A percentile compares a stretch with the other conserved stretches of the same genome.
These are phyloP conservation scores for Phytomonas sp. DNA, from an alignment of 208 protist genomes.

Conservation along the genomic window DNA sequence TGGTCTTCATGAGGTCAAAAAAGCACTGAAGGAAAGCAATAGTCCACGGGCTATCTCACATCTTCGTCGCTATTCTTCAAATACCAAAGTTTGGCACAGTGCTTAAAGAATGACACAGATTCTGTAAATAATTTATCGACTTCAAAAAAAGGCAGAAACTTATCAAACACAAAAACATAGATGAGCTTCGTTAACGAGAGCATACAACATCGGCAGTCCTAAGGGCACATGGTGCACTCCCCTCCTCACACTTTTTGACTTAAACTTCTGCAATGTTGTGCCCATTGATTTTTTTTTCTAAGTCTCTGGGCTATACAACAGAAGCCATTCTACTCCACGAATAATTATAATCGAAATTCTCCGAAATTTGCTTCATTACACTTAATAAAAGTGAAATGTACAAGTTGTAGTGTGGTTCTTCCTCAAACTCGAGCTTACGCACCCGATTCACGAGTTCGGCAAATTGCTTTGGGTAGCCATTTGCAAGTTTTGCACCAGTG, in stretches of 20 bases:
- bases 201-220: background rate
- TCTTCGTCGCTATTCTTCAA: background rate
- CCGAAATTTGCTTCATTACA: conserved; percentile 23
- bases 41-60: background rate
- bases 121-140: background rate
- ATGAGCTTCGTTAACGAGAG: background rate
- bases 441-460: conserved; percentile 42
- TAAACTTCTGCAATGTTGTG: background rate
- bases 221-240: background rate
- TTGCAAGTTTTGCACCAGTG: conserved; percentile 31
- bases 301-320: background rate
- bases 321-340: conserved; percentile 21
- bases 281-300: conserved; percentile 5
- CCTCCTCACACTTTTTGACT: background rate
- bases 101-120: background rate
- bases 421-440: conserved; percentile 49
- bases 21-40: background rate
- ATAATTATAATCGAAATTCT: conserved; percentile 57
- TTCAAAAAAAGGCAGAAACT: background rate
- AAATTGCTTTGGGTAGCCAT: conserved; percentile 57
- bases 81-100: background rate
- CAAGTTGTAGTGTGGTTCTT: conserved; percentile 70
- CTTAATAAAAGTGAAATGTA: conserved; percentile 37
- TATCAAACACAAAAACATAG: background rate
- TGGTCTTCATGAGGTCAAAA: background rate